Conservation (phyloP, 1,139 yeast species). For the Blastobotrys capitulatus region DNA sequence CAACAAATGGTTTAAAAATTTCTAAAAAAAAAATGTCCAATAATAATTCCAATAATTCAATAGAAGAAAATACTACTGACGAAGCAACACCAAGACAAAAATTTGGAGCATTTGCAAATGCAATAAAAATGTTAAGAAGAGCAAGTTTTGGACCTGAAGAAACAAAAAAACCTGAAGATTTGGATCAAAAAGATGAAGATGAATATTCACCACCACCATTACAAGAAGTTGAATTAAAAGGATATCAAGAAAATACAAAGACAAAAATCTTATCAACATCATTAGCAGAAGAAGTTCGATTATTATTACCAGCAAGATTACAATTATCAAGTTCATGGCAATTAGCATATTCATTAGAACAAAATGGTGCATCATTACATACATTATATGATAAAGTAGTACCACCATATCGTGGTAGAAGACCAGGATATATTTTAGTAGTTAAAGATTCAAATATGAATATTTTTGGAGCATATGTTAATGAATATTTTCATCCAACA, state of each 20-base stretch:
- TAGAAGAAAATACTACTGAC: not conserved
- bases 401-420: constrained; percentile 32
- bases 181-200: constrained; percentile 2
- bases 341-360: constrained; percentile 75
- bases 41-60: not conserved
- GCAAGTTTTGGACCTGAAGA: constrained; percentile 1
- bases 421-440: constrained; percentile 67
- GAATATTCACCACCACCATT: constrained; percentile 35
- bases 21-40: not conserved
- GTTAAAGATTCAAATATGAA: constrained; percentile 58
- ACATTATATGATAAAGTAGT: constrained; percentile 53
- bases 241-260: constrained; percentile 54
- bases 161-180: not conserved
- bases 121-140: constrained; percentile 7
- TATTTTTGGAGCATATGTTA: constrained; percentile 77
- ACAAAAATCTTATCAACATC: constrained; percentile 51
- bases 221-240: constrained; percentile 45
- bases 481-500: constrained; percentile 66
- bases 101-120: constrained; percentile 11
- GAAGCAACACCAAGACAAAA: constrained; percentile 3
- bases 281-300: constrained; percentile 69
- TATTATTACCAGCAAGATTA: constrained; percentile 67
- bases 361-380: constrained; percentile 81
- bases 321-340: constrained; percentile 77
- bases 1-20: too few species aligned